Conservation (phyloP, 768 basidiomycete genomes). For the Paxillus ammoniavirescens region DNA sequence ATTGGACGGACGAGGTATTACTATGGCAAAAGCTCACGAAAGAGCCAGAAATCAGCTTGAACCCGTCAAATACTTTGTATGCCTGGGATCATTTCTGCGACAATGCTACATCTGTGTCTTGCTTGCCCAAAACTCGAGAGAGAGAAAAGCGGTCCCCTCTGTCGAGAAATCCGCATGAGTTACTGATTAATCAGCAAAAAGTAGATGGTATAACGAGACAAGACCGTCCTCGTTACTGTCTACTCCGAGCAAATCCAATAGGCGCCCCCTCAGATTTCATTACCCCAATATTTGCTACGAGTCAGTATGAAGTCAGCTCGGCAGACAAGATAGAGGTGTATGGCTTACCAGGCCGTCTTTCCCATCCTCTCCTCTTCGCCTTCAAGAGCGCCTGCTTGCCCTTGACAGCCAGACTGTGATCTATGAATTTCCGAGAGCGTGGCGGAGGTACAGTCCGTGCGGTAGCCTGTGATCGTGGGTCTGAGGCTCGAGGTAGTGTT, state of each 20-base stretch:
- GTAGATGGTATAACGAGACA: neutral
- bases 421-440: slow-evolving; percentile 50
- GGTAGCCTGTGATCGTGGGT: slow-evolving; percentile 32
- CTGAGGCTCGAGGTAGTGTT: slow-evolving; percentile 36
- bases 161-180: too few species aligned
- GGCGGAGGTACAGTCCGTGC: slow-evolving; percentile 47
- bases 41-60: slow-evolving; percentile 16
- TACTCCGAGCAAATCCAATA: slow-evolving; percentile 38
- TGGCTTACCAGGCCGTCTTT: slow-evolving; percentile 55
- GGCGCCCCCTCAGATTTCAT: slow-evolving; percentile 55
- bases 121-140: neutral
- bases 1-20: slow-evolving; percentile 47
- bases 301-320: neutral
- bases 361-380: slow-evolving; percentile 50
- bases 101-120: neutral
- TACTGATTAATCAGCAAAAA: too few species aligned
- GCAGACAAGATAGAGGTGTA: neutral
- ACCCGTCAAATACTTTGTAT: neutral
- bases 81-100: neutral
- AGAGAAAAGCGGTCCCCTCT: too few species aligned
- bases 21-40: slow-evolving; percentile 25
- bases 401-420: slow-evolving; percentile 49
- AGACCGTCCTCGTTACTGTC: slow-evolving; percentile 2
- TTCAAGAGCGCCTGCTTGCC: slow-evolving; percentile 29
- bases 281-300: slow-evolving; percentile 53